Base-by-base conservation (phyloP, 2,329 filamentous ascomycete species). In the Cephalotrichum gorgonifer region DNA sequence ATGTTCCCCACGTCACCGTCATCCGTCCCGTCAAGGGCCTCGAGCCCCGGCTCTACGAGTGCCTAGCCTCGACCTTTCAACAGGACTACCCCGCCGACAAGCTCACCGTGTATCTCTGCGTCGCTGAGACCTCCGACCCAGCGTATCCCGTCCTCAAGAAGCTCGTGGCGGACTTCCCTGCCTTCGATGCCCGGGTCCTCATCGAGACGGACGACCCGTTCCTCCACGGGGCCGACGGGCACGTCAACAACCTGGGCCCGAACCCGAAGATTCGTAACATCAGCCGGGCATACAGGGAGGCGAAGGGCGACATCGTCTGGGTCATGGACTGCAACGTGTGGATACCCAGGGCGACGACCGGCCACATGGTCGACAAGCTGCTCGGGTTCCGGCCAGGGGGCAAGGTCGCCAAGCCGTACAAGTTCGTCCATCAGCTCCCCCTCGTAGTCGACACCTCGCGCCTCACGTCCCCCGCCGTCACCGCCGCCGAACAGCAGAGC, bases 211-310 rank as follows among this genome's bases (percentile, higher is more conserved):
- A 95, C 52, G 89, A 95, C 61, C 80, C 85, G 1, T 64, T 80
- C 27, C 69, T 95, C 8, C 75, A 79, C 48, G 75, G 74, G 27
- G 58, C 70, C 28, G 64, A 67, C 11, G 74, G 73, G 48, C 66
- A 73, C 43, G 58, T 67, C 45, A 66, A 75, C 53, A 75, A 79
- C 50, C 74, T 97, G 50, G 94, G 94, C 0, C 93, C 93, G 1
- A 98, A 98, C 60, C 93, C 93, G n/a, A 98, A 98, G 71, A 94
- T 98, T 57, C 77, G 93, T 46, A 98, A 98, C 63, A 88, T 97
- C 74, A 96, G 90, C 62, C 79, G 88, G 41, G 90, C 88, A 2
- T 98, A 96, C 62, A 74, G 89, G 26, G 90, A 97, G 61, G 88
- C 89, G 2, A 83, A 84, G 54, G 85, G 86, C 1, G 89, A 96